phyloP scores from a whole-genome alignment of 148 eudicot genomes.

The Rhododendron simsii region DNA sequence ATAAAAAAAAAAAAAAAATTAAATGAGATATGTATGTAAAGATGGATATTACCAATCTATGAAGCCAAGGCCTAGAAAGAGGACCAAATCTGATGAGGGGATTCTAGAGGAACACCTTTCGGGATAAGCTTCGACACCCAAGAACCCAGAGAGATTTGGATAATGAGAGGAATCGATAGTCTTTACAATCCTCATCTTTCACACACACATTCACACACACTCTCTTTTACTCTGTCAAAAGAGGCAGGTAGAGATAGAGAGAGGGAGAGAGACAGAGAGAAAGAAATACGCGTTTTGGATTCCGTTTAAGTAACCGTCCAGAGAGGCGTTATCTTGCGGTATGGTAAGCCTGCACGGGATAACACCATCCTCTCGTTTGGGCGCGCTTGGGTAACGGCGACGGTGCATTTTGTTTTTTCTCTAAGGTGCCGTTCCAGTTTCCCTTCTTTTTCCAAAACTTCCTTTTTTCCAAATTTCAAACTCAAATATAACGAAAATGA shows the following conservation, averaged over 20 bases:
- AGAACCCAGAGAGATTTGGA: conserved; percentile 29
- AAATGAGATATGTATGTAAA: neutral
- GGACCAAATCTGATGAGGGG: conserved; percentile 52
- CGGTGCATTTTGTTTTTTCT: neutral
- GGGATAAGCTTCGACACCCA: conserved; percentile 49
- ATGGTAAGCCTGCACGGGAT: neutral
- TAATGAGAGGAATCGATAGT: conserved; percentile 26
- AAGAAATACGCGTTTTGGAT: neutral
- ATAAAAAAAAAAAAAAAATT: neutral
- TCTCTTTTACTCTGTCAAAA: neutral
- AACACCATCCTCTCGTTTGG: neutral
- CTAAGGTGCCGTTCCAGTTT: too few species aligned
- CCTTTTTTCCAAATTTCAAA: too few species aligned
- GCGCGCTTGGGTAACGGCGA: conserved; percentile 7
- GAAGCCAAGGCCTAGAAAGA: conserved; percentile 58
- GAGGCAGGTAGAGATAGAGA: neutral
- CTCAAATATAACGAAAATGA: too few species aligned
- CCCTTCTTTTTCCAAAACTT: too few species aligned
- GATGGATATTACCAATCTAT: conserved; percentile 39
- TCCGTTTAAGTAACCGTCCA: conserved; percentile 8
- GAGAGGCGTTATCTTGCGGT: neutral
- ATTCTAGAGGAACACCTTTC: conserved; percentile 56
- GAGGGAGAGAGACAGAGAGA: neutral
- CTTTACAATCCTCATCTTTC: conserved; percentile 31
- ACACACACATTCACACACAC: neutral